A percentile compares a stretch with the other conserved stretches of the same genome.
phyloP scores from a whole-genome alignment of 495 filamentous ascomycete genomes.

The Lineolata rhizophorae region DNA sequence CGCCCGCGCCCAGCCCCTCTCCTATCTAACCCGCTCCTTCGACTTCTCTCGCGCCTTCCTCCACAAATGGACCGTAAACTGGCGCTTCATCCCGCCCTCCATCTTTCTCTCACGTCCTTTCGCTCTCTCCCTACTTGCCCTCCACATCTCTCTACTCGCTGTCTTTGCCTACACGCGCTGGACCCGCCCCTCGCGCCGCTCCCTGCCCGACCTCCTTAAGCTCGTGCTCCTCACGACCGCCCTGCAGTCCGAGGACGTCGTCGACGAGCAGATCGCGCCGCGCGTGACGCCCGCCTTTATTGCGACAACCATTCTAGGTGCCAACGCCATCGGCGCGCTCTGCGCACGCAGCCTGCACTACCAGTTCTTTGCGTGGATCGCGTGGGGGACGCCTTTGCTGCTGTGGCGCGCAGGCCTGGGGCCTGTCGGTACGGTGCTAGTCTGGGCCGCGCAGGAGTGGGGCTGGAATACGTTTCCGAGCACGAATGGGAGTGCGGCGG shows the following conservation, averaged over 20 bases:
- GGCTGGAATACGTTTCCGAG: conserved; percentile 96
- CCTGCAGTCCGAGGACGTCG: conserved; percentile 1
- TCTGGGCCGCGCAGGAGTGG: conserved; percentile 84
- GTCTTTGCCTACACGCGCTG: conserved; percentile 36
- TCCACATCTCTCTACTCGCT: conserved; percentile 43
- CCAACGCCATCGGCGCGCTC: conserved; percentile 66
- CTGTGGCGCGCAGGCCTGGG: conserved; percentile 65
- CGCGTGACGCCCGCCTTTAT: conserved; percentile 49
- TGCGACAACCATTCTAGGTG: conserved; percentile 54
- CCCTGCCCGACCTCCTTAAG: conserved; percentile 24
- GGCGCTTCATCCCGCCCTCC: conserved; percentile 76
- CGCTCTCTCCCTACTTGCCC: conserved; percentile 38
- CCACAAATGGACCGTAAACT: conserved; percentile 98
- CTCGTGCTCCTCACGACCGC: conserved; percentile 24
- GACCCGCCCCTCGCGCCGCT: conserved; percentile 27
- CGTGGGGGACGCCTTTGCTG: conserved; percentile 80
- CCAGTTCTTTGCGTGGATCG: conserved; percentile 88
- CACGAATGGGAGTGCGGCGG: conserved; percentile 51
- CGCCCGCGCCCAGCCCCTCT: conserved; percentile 36
- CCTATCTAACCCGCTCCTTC: conserved; percentile 65
- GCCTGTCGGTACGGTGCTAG: conserved; percentile 41
- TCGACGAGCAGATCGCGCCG: conserved; percentile 30
- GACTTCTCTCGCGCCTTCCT: conserved; percentile 76
- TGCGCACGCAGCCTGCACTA: conserved; percentile 88
- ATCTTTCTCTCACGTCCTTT: conserved; percentile 58